Conservation (phyloP, 352 stramenopile genomes). For the Globisporangium solare region DNA sequence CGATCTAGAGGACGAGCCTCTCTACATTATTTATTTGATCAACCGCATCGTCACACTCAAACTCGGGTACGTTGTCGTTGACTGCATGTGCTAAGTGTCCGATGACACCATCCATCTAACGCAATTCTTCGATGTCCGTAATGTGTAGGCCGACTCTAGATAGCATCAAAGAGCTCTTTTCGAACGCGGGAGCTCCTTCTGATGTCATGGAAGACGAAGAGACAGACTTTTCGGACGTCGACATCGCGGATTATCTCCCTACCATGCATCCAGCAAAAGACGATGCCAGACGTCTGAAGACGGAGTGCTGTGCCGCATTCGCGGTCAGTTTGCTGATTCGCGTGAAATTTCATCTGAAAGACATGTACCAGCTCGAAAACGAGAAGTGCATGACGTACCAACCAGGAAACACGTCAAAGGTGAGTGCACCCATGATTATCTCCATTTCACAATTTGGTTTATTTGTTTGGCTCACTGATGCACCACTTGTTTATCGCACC, state of each 20-base stretch:
- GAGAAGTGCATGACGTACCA: slow-evolving; percentile 82
- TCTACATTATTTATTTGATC: slow-evolving; percentile 87
- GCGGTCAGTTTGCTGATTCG: slow-evolving; percentile 62
- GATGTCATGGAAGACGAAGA: slow-evolving; percentile 45
- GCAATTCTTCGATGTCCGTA: neutral
- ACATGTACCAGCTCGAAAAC: slow-evolving; percentile 61
- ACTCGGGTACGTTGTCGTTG: slow-evolving; percentile 49
- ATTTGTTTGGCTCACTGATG: neutral
- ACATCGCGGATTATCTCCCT: slow-evolving; percentile 28
- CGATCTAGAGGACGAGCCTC: slow-evolving; percentile 75
- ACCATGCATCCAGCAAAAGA: slow-evolving; percentile 11
- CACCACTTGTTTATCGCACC: no score
- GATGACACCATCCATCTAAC: neutral
- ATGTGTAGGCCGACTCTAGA: slow-evolving; percentile 46
- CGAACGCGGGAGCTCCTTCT: slow-evolving; percentile 24
- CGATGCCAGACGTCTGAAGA: slow-evolving; percentile 14
- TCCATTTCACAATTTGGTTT: neutral
- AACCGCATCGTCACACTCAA: slow-evolving; percentile 79
- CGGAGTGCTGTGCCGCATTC: slow-evolving; percentile 33
- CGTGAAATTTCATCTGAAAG: slow-evolving; percentile 74
- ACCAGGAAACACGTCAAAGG: slow-evolving; percentile 42
- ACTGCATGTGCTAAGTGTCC: neutral
- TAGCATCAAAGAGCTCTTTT: slow-evolving; percentile 48
- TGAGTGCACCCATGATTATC: slow-evolving; percentile 12
- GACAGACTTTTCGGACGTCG: slow-evolving; percentile 34